These are phyloP conservation scores for Brassica juncea DNA, from an alignment of 345 rosid species.

Conservation along the genomic window DNA sequence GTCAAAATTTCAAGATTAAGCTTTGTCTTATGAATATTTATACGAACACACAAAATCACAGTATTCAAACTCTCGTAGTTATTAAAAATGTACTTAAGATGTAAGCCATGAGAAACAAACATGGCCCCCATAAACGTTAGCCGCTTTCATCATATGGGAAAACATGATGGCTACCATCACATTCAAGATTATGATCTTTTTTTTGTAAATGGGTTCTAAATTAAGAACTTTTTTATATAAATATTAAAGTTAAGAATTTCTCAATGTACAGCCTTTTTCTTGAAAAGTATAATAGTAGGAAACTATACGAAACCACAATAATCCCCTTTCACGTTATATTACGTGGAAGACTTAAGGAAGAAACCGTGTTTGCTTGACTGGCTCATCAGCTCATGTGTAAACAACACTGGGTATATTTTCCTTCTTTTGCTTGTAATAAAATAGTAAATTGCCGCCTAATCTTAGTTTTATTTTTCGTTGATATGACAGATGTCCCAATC, in stretches of 20 bases:
- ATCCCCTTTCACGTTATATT: constrained; percentile 35
- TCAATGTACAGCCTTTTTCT: constrained; percentile 21
- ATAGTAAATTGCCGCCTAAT: constrained; percentile 1
- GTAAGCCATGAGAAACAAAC: constrained; percentile 12
- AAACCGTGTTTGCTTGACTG: constrained; percentile 42
- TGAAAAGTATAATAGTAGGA: constrained; percentile 4
- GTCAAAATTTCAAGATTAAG: no score
- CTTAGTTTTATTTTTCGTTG: background rate
- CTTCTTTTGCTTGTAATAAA: constrained; percentile 8
- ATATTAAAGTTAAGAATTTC: background rate
- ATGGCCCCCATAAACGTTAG: constrained; percentile 34
- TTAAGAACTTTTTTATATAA: background rate
- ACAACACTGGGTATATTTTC: constrained; percentile 13
- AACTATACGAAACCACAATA: background rate
- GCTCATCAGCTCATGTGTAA: constrained; percentile 22
- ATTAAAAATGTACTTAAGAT: background rate
- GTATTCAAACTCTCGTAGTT: no score
- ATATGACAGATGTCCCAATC: background rate
- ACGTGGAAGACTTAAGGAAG: constrained; percentile 19
- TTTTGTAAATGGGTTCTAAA: background rate
- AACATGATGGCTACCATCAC: constrained; percentile 33
- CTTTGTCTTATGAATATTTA: no score
- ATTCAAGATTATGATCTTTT: background rate
- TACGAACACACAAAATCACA: no score
- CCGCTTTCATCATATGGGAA: constrained; percentile 3